Evolutionary conservation across 73 alveolate species (phyloP), one percentile per base, ranked within the genome.

Genomic region (Halteria grandinella): DNA sequence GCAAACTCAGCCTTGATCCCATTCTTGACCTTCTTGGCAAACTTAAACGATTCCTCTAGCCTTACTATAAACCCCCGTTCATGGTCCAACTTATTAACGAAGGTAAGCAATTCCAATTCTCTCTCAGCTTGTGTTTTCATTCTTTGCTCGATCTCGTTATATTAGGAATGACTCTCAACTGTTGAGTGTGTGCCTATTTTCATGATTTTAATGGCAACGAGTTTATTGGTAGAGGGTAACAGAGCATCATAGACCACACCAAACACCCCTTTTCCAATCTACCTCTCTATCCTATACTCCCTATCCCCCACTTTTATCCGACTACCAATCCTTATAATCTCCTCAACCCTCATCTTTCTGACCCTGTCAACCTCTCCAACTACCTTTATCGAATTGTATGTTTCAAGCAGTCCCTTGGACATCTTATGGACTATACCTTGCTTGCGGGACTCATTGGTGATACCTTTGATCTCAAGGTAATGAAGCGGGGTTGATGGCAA

Each of bases 231-330:
- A 8, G 21, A 12, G 11, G 29, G 24, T 21, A 32, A 29, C 21
- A 27, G 11, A n/a, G 53, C 75, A 18, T 57, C 4, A 12, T 33
- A 4, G 10, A 57, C 75, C 36, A 57, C 21, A 34, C 75, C 75
- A 29, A 57, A 57, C 6, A 57, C 75, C 29, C 75, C 75, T 32
- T 27, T 34, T 14, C 75, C 75, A 8, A 57, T 57, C 12, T 57
- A 29, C 21, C 21, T 32, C 5, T 33, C 36, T 12, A 57, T 34
- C 32, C 36, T 57, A 32, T 57, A 57, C 29, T 41, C 36, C 10
- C 21, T 32, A 57, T 57, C 36, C 55, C 29, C 18, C 20, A 57
- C n/a, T n/a, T n/a, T n/a, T n/a, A n/a, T n/a, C n/a, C n/a, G n/a
- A n/a, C n/a, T n/a, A n/a, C n/a, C n/a, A n/a, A n/a, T n/a, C n/a